Evolutionary conservation across 1,139 yeast species (phyloP).

Genomic region (Nakaseomyces nivariensis): DNA sequence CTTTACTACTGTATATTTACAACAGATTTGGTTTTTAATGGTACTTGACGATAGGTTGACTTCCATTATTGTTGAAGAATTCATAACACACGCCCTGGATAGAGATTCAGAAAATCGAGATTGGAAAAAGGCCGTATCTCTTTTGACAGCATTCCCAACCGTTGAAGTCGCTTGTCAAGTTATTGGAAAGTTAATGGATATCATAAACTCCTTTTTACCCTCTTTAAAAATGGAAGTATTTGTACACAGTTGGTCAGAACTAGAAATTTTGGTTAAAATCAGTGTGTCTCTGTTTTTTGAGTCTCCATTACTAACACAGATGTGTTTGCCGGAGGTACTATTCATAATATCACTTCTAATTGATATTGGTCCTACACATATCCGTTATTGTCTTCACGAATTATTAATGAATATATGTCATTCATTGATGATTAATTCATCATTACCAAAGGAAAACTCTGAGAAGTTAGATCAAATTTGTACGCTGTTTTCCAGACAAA

Average conservation of each 20-base stretch:
- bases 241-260: conserved; percentile 63
- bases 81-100: conserved; percentile 64
- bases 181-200: conserved; percentile 40
- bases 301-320: conserved; percentile 52
- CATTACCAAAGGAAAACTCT: conserved; percentile 37
- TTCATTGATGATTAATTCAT: conserved; percentile 54
- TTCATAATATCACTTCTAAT: conserved; percentile 60
- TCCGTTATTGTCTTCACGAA: conserved; percentile 57
- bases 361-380: conserved; percentile 61
- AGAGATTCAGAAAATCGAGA: conserved; percentile 64
- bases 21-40: conserved; percentile 61
- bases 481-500: conserved; percentile 54
- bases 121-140: conserved; percentile 53
- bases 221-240: conserved; percentile 36
- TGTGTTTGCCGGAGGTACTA: conserved; percentile 63
- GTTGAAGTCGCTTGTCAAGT: conserved; percentile 62
- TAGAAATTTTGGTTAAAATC: conserved; percentile 56
- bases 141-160: conserved; percentile 59
- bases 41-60: conserved; percentile 53
- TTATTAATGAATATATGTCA: conserved; percentile 62
- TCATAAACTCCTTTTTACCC: conserved; percentile 43
- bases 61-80: conserved; percentile 56
- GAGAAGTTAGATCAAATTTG: conserved; percentile 43
- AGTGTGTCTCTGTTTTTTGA: conserved; percentile 66
- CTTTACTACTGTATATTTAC: conserved; percentile 40